Conservation (phyloP, 208 protist genomes). For the Crithidia bombi region DNA sequence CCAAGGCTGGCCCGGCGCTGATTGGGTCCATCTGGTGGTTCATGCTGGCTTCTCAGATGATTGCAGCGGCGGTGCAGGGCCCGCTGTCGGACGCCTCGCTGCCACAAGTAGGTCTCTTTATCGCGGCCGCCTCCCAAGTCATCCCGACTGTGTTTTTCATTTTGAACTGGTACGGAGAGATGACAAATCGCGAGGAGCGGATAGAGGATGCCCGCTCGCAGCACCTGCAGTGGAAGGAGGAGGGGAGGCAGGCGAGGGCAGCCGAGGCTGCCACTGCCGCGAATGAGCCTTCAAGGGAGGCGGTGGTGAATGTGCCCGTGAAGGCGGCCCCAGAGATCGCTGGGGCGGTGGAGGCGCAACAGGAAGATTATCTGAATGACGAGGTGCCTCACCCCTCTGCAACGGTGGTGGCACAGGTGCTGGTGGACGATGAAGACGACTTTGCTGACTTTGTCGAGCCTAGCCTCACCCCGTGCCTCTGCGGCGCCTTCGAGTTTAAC, state of each 20-base stretch:
- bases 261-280: not conserved
- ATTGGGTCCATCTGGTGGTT: constrained; percentile 75
- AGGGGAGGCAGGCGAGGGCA: constrained; percentile 7
- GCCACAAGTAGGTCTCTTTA: constrained; percentile 44
- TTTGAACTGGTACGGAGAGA: constrained; percentile 70
- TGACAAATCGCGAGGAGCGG: constrained; percentile 52
- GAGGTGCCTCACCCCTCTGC: not conserved
- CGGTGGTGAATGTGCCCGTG: not conserved
- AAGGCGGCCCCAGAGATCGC: not conserved
- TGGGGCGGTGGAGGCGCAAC: constrained; percentile 1
- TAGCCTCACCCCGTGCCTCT: constrained; percentile 16
- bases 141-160: constrained; percentile 51
- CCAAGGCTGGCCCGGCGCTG: constrained; percentile 45
- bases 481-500: constrained; percentile 30
- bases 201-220: constrained; percentile 30
- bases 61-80: constrained; percentile 44
- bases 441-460: constrained; percentile 1
- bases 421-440: constrained; percentile 8
- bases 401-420: constrained; percentile 1
- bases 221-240: constrained; percentile 10
- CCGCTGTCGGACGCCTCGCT: constrained; percentile 46
- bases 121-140: constrained; percentile 55
- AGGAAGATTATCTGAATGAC: constrained; percentile 4
- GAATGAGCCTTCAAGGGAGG: not conserved
- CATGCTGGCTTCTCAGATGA: constrained; percentile 45